Conservation (phyloP, 768 basidiomycete species). For the Paxillus rubicundulus region DNA sequence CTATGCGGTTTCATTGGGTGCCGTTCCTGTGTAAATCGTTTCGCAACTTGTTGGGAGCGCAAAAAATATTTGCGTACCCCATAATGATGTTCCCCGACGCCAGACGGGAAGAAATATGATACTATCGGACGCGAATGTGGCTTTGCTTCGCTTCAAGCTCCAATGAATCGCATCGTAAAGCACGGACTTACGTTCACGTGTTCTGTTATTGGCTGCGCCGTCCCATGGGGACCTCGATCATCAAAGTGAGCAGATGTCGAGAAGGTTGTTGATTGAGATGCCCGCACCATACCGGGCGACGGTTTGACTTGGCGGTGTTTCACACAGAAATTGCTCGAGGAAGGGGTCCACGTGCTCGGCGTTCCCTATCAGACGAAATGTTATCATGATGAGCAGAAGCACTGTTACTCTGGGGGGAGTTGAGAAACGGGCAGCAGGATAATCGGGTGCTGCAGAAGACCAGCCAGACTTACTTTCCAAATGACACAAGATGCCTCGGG, state of each 20-base stretch:
- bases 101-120: constrained; percentile 94
- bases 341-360: neutral
- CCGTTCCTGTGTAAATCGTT: constrained; percentile 61
- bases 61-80: constrained; percentile 56
- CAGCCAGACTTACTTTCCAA: neutral
- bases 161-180: neutral
- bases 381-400: neutral
- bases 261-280: constrained; percentile 52
- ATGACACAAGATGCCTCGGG: neutral
- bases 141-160: constrained; percentile 26
- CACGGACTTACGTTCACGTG: constrained; percentile 60
- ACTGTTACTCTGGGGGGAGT: neutral
- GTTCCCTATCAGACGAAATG: neutral
- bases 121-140: constrained; percentile 66
- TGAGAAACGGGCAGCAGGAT: neutral
- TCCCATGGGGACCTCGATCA: constrained; percentile 67
- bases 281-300: constrained; percentile 34
- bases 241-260: constrained; percentile 74
- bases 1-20: constrained; percentile 99
- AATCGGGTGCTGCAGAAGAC: neutral
- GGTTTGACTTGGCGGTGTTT: neutral
- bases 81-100: constrained; percentile 94
- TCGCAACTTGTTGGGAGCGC: constrained; percentile 3
- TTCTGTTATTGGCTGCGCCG: constrained; percentile 78
- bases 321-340: neutral